phyloP scores from a whole-genome alignment of 2,329 filamentous ascomycete species.

The Ceratocystiopsis brevicomis region DNA sequence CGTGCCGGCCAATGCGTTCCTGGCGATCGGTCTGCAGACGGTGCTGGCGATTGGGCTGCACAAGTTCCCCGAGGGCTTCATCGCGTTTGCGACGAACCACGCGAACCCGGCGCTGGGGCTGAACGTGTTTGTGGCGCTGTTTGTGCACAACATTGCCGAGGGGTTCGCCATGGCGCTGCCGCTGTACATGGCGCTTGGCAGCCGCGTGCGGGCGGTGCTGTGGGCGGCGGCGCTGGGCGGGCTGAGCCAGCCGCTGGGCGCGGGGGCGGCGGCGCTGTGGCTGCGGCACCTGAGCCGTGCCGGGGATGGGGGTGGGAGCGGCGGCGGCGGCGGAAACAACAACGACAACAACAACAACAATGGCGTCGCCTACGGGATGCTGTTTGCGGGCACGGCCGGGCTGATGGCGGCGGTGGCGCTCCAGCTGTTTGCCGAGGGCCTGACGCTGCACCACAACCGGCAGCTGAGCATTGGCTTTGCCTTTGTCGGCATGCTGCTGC shows the following conservation, averaged over 20 bases:
- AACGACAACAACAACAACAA: conserved; percentile 43
- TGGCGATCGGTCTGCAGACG: conserved; percentile 89
- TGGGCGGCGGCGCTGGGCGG: conserved; percentile 75
- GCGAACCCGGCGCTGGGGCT: conserved; percentile 77
- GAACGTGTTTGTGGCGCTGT: conserved; percentile 84
- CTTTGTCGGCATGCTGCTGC: conserved; percentile 69
- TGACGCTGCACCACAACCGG: conserved; percentile 64
- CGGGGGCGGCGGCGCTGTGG: conserved; percentile 68
- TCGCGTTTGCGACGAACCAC: conserved; percentile 95
- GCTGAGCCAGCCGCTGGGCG: conserved; percentile 70
- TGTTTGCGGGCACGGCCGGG: conserved; percentile 79
- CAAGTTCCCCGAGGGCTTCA: conserved; percentile 74
- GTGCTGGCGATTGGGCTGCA: conserved; percentile 88
- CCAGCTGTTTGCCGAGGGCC: conserved; percentile 70
- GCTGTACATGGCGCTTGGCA: conserved; percentile 75
- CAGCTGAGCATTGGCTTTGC: conserved; percentile 62
- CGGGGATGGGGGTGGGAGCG: conserved; percentile 21
- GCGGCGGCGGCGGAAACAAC: too few relatives aligned
- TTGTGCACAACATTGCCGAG: conserved; percentile 96
- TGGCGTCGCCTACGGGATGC: conserved; percentile 48
- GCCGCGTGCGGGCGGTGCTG: conserved; percentile 61
- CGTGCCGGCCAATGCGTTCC: conserved; percentile 80
- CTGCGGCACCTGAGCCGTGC: conserved; percentile 48
- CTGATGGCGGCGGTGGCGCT: conserved; percentile 92
- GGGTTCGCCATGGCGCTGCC: conserved; percentile 89